Evolutionary conservation across 2,329 filamentous ascomycete species (phyloP), one percentile per base, ranked within the genome.

Genomic region (Trichoderma arundinaceum): DNA sequence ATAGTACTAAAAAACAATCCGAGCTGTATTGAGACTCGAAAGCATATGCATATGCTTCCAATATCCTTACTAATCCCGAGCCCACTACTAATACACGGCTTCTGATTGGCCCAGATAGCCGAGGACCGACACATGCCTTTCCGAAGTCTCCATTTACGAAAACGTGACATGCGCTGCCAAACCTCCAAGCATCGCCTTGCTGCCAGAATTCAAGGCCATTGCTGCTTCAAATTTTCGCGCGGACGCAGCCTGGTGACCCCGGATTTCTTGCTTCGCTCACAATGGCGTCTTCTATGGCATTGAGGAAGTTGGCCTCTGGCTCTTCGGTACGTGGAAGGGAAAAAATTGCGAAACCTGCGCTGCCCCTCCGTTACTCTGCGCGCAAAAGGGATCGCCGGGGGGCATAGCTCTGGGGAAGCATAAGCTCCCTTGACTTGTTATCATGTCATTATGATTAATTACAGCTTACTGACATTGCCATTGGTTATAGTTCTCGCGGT

Each of bases 211-310:
- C 54, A 48, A 60, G 38, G 52, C 66, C 66, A 68, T 66, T 54
- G 54, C 66, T 66, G 66, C 58, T 70, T 70, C 68, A 68, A 73
- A 68, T 74, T 69, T 72, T 67, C 66, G 66, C 69, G 73, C 72
- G 72, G 71, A 77, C 75, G 75, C 72, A 73, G 71, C 69, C 71
- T 74, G 71, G 71, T 71, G 69, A 54, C 53, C 19, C 43, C 44
- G 46, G 53, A 54, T 73, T 70, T 70, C 68, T 69, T 69, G 64
- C 71, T 66, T 69, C 69, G 71, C 71, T 74, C 72, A 79, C 68
- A 73, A 88, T 85, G 81, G 85, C 87, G 79, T 86, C 86, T 77
- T 85, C 85, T 80, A 86, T 88, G 82, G 85, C 85, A 76, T 80
- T 88, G 83, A 85, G 86, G 79, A 85, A 84, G 77, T 78, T 88